Conservation (phyloP, 225 moss, liverwort and hornwort species). For the Straminergon stramineum region DNA sequence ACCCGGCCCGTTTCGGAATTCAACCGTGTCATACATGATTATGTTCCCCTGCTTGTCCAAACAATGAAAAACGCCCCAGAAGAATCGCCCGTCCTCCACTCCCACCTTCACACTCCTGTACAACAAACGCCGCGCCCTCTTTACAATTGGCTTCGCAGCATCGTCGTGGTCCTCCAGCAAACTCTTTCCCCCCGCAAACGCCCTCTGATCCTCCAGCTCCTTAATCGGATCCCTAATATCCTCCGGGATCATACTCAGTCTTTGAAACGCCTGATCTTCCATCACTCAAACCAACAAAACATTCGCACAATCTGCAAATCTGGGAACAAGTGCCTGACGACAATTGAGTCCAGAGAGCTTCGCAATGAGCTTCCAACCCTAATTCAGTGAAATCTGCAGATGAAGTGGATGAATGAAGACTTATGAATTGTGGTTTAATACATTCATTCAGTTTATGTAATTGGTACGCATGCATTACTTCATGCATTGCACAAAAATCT, state of each 20-base stretch:
- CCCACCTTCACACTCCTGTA: neutral
- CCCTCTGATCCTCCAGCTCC: neutral
- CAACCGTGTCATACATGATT: neutral
- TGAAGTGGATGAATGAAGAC: neutral
- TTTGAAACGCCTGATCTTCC: neutral
- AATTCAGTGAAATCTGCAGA: neutral
- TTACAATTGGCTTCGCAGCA: neutral
- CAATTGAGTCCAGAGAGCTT: neutral
- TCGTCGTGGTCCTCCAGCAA: neutral
- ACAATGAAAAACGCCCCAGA: neutral
- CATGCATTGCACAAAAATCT: neutral
- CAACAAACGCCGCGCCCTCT: neutral
- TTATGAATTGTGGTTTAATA: neutral
- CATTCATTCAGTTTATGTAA: neutral
- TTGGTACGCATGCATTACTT: neutral
- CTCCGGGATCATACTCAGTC: neutral
- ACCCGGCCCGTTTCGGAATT: neutral
- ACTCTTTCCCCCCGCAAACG: neutral
- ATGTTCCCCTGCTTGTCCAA: neutral
- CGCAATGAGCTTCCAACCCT: neutral
- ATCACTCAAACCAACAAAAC: neutral
- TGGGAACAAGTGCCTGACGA: neutral
- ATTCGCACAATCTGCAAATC: neutral
- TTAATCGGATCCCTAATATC: neutral
- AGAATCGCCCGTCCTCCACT: neutral